Evolutionary conservation across 148 eudicot species (phyloP).

Genomic region (Heliamphora exappendiculata): DNA sequence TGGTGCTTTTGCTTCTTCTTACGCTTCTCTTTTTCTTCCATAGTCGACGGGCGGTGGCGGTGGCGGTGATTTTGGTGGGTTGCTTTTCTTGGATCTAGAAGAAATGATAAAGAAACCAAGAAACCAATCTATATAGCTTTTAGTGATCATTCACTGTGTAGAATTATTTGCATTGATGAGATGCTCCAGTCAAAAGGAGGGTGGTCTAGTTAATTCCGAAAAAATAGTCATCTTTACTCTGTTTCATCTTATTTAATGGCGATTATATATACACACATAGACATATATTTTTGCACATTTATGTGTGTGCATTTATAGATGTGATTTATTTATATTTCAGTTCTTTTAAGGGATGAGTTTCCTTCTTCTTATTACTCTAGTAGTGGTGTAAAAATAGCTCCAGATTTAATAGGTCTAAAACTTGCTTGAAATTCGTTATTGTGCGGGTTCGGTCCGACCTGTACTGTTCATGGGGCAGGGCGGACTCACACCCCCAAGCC

Average conservation of each 20-base stretch:
- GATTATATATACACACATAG: neutral
- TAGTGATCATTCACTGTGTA: neutral
- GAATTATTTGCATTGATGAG: conserved; percentile 4
- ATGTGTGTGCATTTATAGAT: too few relatives aligned
- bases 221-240: neutral
- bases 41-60: neutral
- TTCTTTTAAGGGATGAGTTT: too few relatives aligned
- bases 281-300: neutral
- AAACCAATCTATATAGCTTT: conserved; percentile 13
- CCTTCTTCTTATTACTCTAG: too few relatives aligned
- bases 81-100: neutral
- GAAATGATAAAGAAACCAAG: conserved; percentile 5
- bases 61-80: neutral
- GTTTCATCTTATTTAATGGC: neutral
- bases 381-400: too few relatives aligned
- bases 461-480: too few relatives aligned
- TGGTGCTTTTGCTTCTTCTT: conserved; percentile 70
- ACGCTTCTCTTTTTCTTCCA: conserved; percentile 36
- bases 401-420: too few relatives aligned
- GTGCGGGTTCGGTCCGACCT: too few relatives aligned
- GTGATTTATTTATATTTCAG: too few relatives aligned
- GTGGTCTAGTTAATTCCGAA: conserved; percentile 11
- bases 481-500: too few relatives aligned
- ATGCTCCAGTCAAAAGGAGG: conserved; percentile 21
- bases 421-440: too few relatives aligned